Base-by-base conservation (phyloP, 768 basidiomycete genomes). In the Pilatotrama ljubarskyi region DNA sequence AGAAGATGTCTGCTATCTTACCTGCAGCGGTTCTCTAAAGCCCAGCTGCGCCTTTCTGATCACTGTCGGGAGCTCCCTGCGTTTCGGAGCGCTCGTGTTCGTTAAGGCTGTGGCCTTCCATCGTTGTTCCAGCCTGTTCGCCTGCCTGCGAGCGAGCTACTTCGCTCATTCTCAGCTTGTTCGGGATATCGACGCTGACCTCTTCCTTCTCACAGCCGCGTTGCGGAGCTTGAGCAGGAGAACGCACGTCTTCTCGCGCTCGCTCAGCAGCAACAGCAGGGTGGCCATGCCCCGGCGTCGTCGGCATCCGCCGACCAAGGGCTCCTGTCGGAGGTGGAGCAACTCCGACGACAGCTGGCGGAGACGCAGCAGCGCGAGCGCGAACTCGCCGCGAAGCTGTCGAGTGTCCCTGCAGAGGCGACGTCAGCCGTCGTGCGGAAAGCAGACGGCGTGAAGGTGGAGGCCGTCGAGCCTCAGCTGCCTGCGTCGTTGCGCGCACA, bases 161-260 rank as follows among this genome's bases (percentile, higher is more conserved):
- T 51, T 18, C 17, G 25, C 25, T 47, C 37, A 3, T 26, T 59
- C 46, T 17, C 35, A 24, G 25, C 20, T 38, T 49, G 14, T 24
- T 35, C 38, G 59, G 38, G 14, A 40, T 40, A 40, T 40, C 36
- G 38, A 14, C 3, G 44, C 47, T 59, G 42, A 56, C 55, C 25
- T 14, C 1, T 44, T 49, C 15, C 32, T 43, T 67, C 53, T 60
- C 59, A 18, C 75, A 94, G 92, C 68, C 92, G 88, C 58, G 90
- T 94, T 68, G 83, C 85, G 62, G 88, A 91, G 70, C 78, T 94
- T 29, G 92, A 93, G 75, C 84, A 88, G 71, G 93, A 93, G 72
- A 93, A 92, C 66, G 87, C 83, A 43, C 80, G 86, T 40, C 84
- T 94, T 53, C 79, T 84, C 35, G 79, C 80, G 40, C 75, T 90